Conservation (phyloP, 805 yeast species). For the Candida adriatica region DNA sequence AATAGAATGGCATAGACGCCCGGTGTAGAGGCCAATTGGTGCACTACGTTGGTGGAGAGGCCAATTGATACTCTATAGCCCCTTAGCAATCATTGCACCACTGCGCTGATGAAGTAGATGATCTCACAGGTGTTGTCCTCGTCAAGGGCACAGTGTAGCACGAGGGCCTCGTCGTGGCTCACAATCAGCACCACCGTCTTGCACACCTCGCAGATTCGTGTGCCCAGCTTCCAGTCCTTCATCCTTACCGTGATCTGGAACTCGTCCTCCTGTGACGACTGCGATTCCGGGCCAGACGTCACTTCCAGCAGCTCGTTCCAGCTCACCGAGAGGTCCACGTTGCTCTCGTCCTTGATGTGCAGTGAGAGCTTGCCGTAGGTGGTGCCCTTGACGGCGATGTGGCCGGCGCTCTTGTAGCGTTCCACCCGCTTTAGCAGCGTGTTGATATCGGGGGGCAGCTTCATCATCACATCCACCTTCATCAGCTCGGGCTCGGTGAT, state of each 20-base stretch:
- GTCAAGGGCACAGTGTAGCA: conserved; percentile 61
- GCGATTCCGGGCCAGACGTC: conserved; percentile 9
- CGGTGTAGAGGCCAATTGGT: too few species aligned
- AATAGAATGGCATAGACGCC: too few species aligned
- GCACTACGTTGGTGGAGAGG: too few species aligned
- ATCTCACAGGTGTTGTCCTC: conserved; percentile 60
- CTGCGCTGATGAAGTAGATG: conserved; percentile 45
- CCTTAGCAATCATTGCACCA: conserved; percentile 12
- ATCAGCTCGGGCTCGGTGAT: conserved; percentile 59
- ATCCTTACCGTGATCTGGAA: conserved; percentile 45
- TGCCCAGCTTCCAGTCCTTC: conserved; percentile 64
- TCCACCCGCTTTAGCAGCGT: conserved; percentile 57
- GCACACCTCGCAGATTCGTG: conserved; percentile 53
- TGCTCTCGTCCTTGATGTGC: conserved; percentile 48
- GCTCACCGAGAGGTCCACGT: conserved; percentile 41
- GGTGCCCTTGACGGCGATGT: conserved; percentile 43
- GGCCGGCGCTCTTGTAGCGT: conserved; percentile 50
- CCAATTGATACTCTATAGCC: too few species aligned
- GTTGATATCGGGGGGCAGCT: conserved; percentile 38
- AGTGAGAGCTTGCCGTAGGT: conserved; percentile 44
- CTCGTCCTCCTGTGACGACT: conserved; percentile 23
- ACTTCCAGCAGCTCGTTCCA: conserved; percentile 54
- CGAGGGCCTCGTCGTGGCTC: conserved; percentile 50
- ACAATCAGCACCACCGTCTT: conserved; percentile 54
- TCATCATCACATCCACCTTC: conserved; percentile 49